A percentile compares a stretch with the other conserved stretches of the same genome.
phyloP scores from a whole-genome alignment of 2,329 filamentous ascomycete species.

The Aspergillus oerlinghausenensis region DNA sequence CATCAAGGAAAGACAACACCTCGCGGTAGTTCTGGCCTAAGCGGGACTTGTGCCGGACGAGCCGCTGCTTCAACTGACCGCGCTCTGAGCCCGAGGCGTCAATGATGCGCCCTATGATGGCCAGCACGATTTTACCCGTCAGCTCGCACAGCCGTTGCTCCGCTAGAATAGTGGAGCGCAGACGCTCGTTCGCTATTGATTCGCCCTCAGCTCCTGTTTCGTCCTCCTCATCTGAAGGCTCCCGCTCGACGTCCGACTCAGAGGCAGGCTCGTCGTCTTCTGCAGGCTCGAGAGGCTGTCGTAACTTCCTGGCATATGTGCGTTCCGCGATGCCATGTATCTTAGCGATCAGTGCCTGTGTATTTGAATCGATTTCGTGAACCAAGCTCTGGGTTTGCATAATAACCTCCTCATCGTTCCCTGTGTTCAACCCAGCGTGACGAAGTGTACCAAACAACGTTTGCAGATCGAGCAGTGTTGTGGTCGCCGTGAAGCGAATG shows the following conservation, averaged over 20 bases:
- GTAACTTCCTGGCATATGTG: slow-evolving; percentile 65
- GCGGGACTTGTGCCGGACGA: slow-evolving; percentile 73
- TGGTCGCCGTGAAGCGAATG: slow-evolving; percentile 69
- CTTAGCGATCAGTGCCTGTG: slow-evolving; percentile 63
- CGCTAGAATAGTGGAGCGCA: slow-evolving; percentile 65
- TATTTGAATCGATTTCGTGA: slow-evolving; percentile 62
- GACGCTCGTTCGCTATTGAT: slow-evolving; percentile 47
- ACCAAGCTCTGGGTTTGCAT: slow-evolving; percentile 59
- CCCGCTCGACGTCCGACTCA: slow-evolving; percentile 58
- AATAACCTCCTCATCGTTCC: slow-evolving; percentile 42
- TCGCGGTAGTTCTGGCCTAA: slow-evolving; percentile 84
- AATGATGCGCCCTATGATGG: slow-evolving; percentile 69
- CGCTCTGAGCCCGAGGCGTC: slow-evolving; percentile 59
- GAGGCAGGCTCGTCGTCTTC: slow-evolving; percentile 72
- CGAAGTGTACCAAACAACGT: slow-evolving; percentile 72
- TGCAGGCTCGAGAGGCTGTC: slow-evolving; percentile 41
- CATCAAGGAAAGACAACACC: slow-evolving; percentile 74
- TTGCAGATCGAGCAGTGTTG: slow-evolving; percentile 76
- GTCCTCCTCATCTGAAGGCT: slow-evolving; percentile 43
- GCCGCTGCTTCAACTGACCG: slow-evolving; percentile 63
- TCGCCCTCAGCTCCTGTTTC: slow-evolving; percentile 28
- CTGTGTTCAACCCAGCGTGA: slow-evolving; percentile 39
- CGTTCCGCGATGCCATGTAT: slow-evolving; percentile 76
- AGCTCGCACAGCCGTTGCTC: slow-evolving; percentile 85
- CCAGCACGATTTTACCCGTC: slow-evolving; percentile 77